These are phyloP conservation scores for Ascocoryne sarcoides DNA, from an alignment of 2,329 filamentous ascomycete species.

Conservation along the genomic window DNA sequence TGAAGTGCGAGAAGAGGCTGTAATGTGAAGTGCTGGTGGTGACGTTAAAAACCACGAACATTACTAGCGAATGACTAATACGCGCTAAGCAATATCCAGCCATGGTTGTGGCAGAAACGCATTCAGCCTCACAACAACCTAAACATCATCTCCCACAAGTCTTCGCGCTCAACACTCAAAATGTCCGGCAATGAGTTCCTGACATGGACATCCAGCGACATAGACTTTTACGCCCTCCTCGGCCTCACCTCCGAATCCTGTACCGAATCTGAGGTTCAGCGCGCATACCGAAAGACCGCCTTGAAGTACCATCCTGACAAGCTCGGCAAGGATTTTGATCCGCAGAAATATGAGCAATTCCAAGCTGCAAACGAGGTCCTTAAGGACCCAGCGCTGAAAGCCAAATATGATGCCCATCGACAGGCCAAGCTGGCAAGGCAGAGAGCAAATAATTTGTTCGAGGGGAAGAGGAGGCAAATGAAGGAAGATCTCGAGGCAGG, in stretches of 20 bases:
- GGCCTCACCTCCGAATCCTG: constrained; percentile 22
- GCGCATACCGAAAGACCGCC: constrained; percentile 73
- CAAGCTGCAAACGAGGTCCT: constrained; percentile 83
- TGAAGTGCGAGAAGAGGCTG: too few relatives aligned
- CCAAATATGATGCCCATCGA: constrained; percentile 69
- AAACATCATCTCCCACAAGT: too few relatives aligned
- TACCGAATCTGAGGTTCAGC: constrained; percentile 23
- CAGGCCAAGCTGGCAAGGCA: constrained; percentile 62
- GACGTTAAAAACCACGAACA: too few relatives aligned
- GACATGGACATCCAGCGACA: constrained; percentile 27
- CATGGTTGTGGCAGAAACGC: too few relatives aligned
- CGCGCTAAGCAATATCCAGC: too few relatives aligned
- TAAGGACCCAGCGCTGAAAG: constrained; percentile 58
- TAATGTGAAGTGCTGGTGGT: too few relatives aligned
- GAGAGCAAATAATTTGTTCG: constrained; percentile 64
- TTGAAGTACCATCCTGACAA: constrained; percentile 95
- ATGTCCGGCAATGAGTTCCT: constrained; percentile 28
- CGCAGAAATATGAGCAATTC: constrained; percentile 75
- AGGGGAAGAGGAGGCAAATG: constrained; percentile 64
- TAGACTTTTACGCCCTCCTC: constrained; percentile 28
- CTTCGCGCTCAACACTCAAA: too few relatives aligned
- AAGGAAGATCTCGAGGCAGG: constrained; percentile 78
- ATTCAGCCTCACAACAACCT: too few relatives aligned
- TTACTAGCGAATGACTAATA: too few relatives aligned
- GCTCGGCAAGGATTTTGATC: constrained; percentile 63